Percentiles rank a stretch among this genome's conserved stretches.
phyloP scores from a whole-genome alignment of 2,329 filamentous ascomycete species.

The Geoglossum cookeanum region DNA sequence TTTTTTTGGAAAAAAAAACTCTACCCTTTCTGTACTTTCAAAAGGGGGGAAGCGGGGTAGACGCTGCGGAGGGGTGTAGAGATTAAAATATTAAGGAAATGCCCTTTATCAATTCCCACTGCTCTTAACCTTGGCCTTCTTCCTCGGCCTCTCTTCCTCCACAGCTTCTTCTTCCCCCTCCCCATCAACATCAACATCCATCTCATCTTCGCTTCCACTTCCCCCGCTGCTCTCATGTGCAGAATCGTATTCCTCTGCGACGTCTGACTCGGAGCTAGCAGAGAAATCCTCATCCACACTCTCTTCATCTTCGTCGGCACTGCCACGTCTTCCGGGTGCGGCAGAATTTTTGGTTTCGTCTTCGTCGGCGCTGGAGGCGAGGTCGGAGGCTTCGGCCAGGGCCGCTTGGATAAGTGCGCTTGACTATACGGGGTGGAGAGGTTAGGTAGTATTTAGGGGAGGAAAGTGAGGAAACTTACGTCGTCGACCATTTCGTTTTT shows the following conservation, averaged over 20 bases:
- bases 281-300: slow-evolving; percentile 92
- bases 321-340: slow-evolving; percentile 58
- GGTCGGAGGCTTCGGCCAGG: slow-evolving; percentile 55
- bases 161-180: slow-evolving; percentile 20
- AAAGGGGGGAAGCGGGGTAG: too few species aligned
- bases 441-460: neutral
- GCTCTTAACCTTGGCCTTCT: slow-evolving; percentile 36
- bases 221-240: slow-evolving; percentile 65
- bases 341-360: slow-evolving; percentile 31
- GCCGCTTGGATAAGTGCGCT: slow-evolving; percentile 54
- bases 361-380: slow-evolving; percentile 70
- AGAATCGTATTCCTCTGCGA: slow-evolving; percentile 90
- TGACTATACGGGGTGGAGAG: slow-evolving; percentile 23
- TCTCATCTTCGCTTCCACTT: slow-evolving; percentile 34
- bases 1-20: too few species aligned
- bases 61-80: neutral
- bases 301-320: slow-evolving; percentile 90
- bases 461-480: slow-evolving; percentile 33
- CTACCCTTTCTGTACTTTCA: too few species aligned
- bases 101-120: slow-evolving; percentile 5
- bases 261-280: slow-evolving; percentile 79
- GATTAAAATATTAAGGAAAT: neutral
- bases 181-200: slow-evolving; percentile 23
- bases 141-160: slow-evolving; percentile 40
- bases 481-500: slow-evolving; percentile 99